Base-by-base conservation (phyloP, 1,139 yeast genomes). In the Keqinozyma sinolaborantium region DNA sequence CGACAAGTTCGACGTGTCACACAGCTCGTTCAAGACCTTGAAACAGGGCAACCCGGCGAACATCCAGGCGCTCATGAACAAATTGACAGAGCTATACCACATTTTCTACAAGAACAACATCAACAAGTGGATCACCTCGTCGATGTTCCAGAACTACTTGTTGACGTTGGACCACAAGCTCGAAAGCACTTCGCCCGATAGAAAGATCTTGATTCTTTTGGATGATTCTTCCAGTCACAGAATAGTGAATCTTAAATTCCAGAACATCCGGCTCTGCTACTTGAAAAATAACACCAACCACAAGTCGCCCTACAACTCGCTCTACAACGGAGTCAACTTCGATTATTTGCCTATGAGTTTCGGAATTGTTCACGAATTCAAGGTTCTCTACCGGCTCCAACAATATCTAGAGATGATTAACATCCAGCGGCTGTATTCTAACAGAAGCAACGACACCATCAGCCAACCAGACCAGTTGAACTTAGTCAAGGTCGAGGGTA, bases 161-260 rank as follows among this genome's bases (percentile, higher is more conserved):
- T 60, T 75, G 3, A 64, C 78, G 5, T 56, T 80, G 48, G 85
- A 79, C 41, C 82, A 78, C 45, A 69, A 81, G 41, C 45, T 69
- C 7, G 48, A 59, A 8, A 55, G 68, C 32, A 58, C 61, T 24
- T 43, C 53, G 3, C 66, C 68, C 1, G 38, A 47, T 10, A 56
- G 84, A 34, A 74, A 76, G 37, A 74, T 79, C 28, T 56, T 77
- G 35, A 67, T 79, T 5, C 53, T 79, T 2, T 47, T 79, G 8
- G 84, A 79, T 51, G 83, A 79, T 49, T 72, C 81, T 8, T 74
- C 82, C 4, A 73, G 83, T 1, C 86, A 79, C 47, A 56, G 85
- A 32, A 72, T 78, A 4, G 64, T 77, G 27, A 79, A 79, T 43
- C 56, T 77, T 36, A 75, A 72, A 40, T 64, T 79, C 41, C 64